These are phyloP conservation scores for Royoungia palumana DNA, from an alignment of 768 basidiomycete species.

Conservation along the genomic window DNA sequence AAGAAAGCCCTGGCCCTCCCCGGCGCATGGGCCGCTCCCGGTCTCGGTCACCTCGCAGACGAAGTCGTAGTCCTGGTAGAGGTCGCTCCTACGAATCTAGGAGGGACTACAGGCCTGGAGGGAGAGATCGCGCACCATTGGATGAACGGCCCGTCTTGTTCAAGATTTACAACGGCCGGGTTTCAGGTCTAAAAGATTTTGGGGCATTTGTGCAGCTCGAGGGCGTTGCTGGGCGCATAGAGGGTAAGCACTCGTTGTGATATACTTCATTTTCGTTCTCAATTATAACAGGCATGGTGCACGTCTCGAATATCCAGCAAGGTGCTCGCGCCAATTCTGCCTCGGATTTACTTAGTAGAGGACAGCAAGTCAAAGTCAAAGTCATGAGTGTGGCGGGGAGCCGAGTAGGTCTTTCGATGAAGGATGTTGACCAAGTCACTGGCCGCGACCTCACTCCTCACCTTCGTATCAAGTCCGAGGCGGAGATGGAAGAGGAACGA, in stretches of 20 bases:
- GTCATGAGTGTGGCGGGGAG: conserved; percentile 88
- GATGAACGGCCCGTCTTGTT: conserved; percentile 87
- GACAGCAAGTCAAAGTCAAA: conserved; percentile 90
- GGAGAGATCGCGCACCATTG: conserved; percentile 36
- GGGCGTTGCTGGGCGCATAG: conserved; percentile 77
- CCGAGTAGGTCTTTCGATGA: conserved; percentile 89
- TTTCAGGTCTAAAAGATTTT: conserved; percentile 88
- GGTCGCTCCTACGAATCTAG: conserved; percentile 46
- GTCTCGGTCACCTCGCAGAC: conserved; percentile 45
- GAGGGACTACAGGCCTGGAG: conserved; percentile 40
- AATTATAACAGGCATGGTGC: conserved; percentile 78
- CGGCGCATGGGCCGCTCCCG: conserved; percentile 49
- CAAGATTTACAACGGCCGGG: conserved; percentile 91
- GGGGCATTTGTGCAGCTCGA: conserved; percentile 93
- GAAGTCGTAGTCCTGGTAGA: conserved; percentile 60
- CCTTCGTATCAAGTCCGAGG: conserved; percentile 89
- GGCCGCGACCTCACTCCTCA: conserved; percentile 94
- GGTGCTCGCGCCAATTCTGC: conserved; percentile 85
- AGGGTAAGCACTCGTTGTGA: conserved; percentile 59
- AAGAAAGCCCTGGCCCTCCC: conserved; percentile 54
- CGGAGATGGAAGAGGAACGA: conserved; percentile 85
- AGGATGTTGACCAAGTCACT: conserved; percentile 90
- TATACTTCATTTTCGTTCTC: not conserved
- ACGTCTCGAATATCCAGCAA: conserved; percentile 88
- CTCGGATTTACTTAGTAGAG: conserved; percentile 78